phyloP scores from a whole-genome alignment of 176 grass and related monocot species.

The Oryza coarctata region DNA sequence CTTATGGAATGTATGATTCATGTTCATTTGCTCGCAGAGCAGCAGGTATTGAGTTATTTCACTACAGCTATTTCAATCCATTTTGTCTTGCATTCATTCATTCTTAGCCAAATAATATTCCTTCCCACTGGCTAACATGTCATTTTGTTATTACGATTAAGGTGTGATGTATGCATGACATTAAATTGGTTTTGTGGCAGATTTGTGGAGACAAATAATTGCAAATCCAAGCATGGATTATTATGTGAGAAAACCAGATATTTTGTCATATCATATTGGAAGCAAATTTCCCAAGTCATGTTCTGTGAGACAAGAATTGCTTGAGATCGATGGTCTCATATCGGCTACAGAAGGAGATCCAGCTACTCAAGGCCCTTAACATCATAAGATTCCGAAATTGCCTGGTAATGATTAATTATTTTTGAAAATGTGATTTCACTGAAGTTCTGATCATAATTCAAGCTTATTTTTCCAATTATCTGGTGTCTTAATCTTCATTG shows the following conservation, averaged over 20 bases:
- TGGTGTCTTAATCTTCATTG: conserved; percentile 3
- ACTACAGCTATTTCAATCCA: conserved; percentile 13
- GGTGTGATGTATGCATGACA: conserved; percentile 10
- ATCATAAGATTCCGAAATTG: conserved; percentile 74
- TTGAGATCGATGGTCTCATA: conserved; percentile 97
- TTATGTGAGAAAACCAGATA: conserved; percentile 60
- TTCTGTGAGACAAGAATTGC: conserved; percentile 73
- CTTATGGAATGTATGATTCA: conserved; percentile 87
- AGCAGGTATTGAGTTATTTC: conserved; percentile 59
- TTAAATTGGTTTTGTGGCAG: conserved; percentile 41
- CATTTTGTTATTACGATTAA: conserved; percentile 15
- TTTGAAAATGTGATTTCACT: conserved; percentile 18
- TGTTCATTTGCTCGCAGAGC: conserved; percentile 73
- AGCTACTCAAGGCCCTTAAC: conserved; percentile 81
- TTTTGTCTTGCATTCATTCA: conserved; percentile 14
- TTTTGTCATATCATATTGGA: conserved; percentile 82
- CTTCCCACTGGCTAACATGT: not conserved
- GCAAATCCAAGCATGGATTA: conserved; percentile 68
- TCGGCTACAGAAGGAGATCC: conserved; percentile 73
- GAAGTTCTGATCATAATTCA: conserved; percentile 1
- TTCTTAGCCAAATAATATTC: conserved; percentile 14
- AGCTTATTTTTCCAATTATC: conserved; percentile 10
- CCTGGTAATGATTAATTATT: conserved; percentile 51
- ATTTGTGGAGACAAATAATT: conserved; percentile 79
- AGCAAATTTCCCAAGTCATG: conserved; percentile 76